Evolutionary conservation across 208 protist species (phyloP).

Genomic region (Crithidia sp.): DNA sequence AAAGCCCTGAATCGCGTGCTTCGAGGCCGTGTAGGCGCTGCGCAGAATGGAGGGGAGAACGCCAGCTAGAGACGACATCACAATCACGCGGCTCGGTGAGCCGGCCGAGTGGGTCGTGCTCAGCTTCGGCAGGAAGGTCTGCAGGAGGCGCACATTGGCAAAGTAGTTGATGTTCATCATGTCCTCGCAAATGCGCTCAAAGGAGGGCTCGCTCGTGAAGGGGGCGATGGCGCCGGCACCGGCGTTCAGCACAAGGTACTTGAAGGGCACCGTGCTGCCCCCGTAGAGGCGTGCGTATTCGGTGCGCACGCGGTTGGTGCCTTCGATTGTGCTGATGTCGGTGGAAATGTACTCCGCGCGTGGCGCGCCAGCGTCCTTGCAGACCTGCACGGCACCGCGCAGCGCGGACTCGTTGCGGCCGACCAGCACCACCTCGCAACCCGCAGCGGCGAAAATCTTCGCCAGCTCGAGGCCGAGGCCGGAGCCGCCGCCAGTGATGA

Average conservation of each 20-base stretch:
- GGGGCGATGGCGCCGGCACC: slow-evolving; percentile 75
- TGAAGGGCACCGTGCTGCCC: slow-evolving; percentile 29
- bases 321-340: slow-evolving; percentile 61
- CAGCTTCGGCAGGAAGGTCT: slow-evolving; percentile 68
- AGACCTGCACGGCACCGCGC: slow-evolving; percentile 37
- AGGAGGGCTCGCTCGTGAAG: slow-evolving; percentile 58
- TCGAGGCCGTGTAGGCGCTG: slow-evolving; percentile 82
- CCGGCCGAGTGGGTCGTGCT: slow-evolving; percentile 32
- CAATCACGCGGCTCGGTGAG: slow-evolving; percentile 66
- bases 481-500: slow-evolving; percentile 79
- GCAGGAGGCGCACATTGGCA: slow-evolving; percentile 79
- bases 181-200: slow-evolving; percentile 57
- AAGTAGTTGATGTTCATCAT: slow-evolving; percentile 92
- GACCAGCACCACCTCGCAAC: slow-evolving; percentile 74
- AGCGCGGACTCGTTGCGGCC: slow-evolving; percentile 64
- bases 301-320: slow-evolving; percentile 36
- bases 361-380: slow-evolving; percentile 52
- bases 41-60: slow-evolving; percentile 80
- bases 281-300: slow-evolving; percentile 34
- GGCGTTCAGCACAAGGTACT: slow-evolving; percentile 87
- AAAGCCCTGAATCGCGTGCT: slow-evolving; percentile 90
- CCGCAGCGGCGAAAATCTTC: slow-evolving; percentile 47
- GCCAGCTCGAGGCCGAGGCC: slow-evolving; percentile 81
- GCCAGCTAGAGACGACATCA: slow-evolving; percentile 80
- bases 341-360: slow-evolving; percentile 56